A percentile compares a stretch with the other conserved stretches of the same genome.
Evolutionary conservation across 1,284 basidiomycete genomes (phyloP).

Genomic region (Phaffia rhodozyma): DNA sequence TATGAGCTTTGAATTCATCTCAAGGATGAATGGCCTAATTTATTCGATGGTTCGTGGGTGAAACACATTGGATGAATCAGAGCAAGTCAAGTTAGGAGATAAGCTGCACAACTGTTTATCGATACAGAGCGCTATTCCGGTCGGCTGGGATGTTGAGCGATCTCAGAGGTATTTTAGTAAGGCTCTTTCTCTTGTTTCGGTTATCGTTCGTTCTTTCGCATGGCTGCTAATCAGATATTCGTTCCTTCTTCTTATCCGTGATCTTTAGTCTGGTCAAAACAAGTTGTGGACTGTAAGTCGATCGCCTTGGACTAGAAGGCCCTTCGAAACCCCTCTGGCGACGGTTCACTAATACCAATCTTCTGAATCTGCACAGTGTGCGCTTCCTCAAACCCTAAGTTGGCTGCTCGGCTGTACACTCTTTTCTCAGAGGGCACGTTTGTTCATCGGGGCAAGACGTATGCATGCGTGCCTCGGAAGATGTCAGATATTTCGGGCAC

Average conservation of each 20-base stretch:
- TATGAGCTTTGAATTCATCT: background rate
- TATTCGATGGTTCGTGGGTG: background rate
- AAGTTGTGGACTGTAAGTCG: constrained; percentile 7
- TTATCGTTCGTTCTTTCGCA: background rate
- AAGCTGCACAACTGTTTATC: constrained; percentile 10
- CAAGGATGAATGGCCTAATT: background rate
- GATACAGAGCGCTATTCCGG: constrained; percentile 10
- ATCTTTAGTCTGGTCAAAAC: constrained; percentile 5
- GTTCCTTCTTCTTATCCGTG: background rate
- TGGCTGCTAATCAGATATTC: background rate
- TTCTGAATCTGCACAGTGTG: background rate
- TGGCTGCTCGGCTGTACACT: constrained; percentile 1
- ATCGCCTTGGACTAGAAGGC: background rate
- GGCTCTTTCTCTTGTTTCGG: background rate
- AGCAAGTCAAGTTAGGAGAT: constrained; percentile 11
- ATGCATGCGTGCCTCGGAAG: constrained; percentile 1
- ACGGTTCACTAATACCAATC: background rate
- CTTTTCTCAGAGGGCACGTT: constrained; percentile 1
- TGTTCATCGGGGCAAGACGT: background rate
- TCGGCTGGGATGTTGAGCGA: constrained; percentile 2
- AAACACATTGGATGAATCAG: too few species aligned
- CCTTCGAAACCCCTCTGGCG: background rate
- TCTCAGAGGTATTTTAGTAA: constrained; percentile 7
- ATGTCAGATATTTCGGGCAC: too few species aligned
- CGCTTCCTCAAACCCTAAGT: constrained; percentile 1